phyloP scores from a whole-genome alignment of 495 filamentous ascomycete species.

The Penicillium tannophilum region DNA sequence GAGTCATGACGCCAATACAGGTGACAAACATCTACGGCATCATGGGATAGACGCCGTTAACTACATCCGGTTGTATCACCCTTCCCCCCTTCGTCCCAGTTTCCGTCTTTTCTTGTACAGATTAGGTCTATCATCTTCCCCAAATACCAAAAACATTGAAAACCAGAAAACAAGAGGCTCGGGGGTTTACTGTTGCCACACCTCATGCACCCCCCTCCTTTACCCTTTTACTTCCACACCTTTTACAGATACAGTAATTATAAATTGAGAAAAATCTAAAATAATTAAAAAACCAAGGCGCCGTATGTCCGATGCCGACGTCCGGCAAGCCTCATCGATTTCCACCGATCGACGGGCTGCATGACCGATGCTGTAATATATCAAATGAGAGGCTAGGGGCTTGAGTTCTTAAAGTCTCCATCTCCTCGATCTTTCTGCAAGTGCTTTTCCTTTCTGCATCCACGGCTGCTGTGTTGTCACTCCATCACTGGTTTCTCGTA shows the following conservation, averaged over 20 bases:
- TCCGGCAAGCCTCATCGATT: conserved; percentile 35
- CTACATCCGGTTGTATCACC: conserved; percentile 36
- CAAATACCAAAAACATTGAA: background rate
- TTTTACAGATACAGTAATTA: conserved; percentile 6
- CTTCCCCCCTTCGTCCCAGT: conserved; percentile 31
- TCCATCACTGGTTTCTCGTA: conserved; percentile 22
- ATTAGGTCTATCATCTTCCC: background rate
- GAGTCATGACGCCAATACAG: conserved; percentile 45
- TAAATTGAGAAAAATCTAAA: conserved; percentile 3
- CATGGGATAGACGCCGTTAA: conserved; percentile 31
- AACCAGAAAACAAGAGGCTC: conserved; percentile 13
- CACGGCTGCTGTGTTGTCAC: conserved; percentile 31
- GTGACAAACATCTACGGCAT: conserved; percentile 42
- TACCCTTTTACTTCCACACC: conserved; percentile 7
- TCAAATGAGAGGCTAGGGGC: conserved; percentile 56
- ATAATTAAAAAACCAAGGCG: conserved; percentile 2
- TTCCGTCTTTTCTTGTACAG: conserved; percentile 17
- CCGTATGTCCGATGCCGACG: conserved; percentile 23
- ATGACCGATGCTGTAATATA: conserved; percentile 53
- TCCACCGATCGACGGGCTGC: conserved; percentile 49
- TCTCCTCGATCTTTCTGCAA: conserved; percentile 36
- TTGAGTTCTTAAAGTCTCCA: conserved; percentile 42
- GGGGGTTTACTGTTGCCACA: conserved; percentile 29
- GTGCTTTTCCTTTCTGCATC: conserved; percentile 32
- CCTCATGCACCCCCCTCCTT: conserved; percentile 21